phyloP scores from a whole-genome alignment of 1,139 yeast genomes.

The Sugiyamaella xylanicola region DNA sequence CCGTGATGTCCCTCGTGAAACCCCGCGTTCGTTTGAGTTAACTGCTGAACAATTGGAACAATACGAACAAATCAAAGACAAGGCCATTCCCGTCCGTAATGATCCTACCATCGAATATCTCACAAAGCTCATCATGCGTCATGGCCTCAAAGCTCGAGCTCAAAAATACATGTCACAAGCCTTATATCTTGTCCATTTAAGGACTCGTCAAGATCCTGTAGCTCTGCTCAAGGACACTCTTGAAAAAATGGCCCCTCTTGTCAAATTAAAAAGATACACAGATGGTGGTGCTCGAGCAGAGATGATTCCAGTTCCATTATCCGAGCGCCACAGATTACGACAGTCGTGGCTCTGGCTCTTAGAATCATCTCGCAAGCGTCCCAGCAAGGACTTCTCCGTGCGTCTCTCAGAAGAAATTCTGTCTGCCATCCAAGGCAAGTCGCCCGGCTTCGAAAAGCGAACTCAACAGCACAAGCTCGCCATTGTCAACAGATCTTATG shows the following conservation, averaged over 20 bases:
- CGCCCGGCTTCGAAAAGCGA: constrained; percentile 83
- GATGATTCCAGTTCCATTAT: constrained; percentile 80
- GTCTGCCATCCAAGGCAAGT: constrained; percentile 73
- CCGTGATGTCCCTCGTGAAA: constrained; percentile 25
- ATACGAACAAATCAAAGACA: constrained; percentile 51
- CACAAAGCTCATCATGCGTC: constrained; percentile 86
- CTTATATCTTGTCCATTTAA: constrained; percentile 73
- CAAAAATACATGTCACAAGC: constrained; percentile 75
- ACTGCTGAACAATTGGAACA: constrained; percentile 61
- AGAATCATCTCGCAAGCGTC: constrained; percentile 79
- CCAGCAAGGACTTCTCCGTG: constrained; percentile 78
- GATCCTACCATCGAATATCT: constrained; percentile 78
- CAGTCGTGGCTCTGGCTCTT: constrained; percentile 88
- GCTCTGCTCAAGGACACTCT: constrained; percentile 70
- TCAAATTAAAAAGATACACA: constrained; percentile 73
- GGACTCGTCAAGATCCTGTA: constrained; percentile 75
- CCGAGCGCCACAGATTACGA: constrained; percentile 78
- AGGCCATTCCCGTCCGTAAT: constrained; percentile 60
- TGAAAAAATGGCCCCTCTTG: constrained; percentile 83
- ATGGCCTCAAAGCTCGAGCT: constrained; percentile 86
- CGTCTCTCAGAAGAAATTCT: constrained; percentile 88
- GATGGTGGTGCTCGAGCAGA: constrained; percentile 85
- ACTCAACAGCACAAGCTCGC: constrained; percentile 83
- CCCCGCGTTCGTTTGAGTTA: constrained; percentile 44
- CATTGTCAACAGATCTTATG: constrained; percentile 49